phyloP scores from a whole-genome alignment of 2,329 filamentous ascomycete genomes.

The Calonectria fujianensis region DNA sequence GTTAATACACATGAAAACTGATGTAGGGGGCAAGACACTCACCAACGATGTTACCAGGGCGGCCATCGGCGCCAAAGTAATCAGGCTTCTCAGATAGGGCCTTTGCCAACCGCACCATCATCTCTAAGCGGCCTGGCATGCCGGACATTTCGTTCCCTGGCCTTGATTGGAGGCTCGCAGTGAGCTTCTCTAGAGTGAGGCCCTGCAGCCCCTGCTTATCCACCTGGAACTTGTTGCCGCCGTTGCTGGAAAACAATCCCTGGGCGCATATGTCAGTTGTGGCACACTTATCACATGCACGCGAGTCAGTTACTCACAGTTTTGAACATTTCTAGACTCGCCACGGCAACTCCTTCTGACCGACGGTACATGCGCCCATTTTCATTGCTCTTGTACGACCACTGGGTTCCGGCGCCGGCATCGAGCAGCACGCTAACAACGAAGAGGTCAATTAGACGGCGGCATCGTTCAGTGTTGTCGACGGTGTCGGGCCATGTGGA shows the following conservation, averaged over 20 bases:
- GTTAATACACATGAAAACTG: constrained; percentile 42
- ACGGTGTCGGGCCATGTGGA: constrained; percentile 80
- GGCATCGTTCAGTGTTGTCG: constrained; percentile 83
- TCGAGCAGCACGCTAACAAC: constrained; percentile 87
- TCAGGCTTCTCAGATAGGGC: constrained; percentile 85
- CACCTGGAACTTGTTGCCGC: constrained; percentile 89
- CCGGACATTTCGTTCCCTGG: constrained; percentile 89
- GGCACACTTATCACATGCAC: neutral
- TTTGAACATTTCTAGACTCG: constrained; percentile 93
- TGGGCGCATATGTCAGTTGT: constrained; percentile 56
- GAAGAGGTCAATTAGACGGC: constrained; percentile 86
- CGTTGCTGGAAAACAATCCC: constrained; percentile 90
- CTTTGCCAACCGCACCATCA: constrained; percentile 84
- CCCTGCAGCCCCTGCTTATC: constrained; percentile 87
- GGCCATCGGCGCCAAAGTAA: constrained; percentile 87
- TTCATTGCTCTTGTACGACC: constrained; percentile 94
- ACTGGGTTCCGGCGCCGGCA: constrained; percentile 91
- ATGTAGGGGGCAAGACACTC: constrained; percentile 57
- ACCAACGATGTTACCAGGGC: constrained; percentile 97
- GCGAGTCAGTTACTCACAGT: constrained; percentile 63
- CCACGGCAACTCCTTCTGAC: constrained; percentile 90
- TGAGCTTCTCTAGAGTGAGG: constrained; percentile 84
- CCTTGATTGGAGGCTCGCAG: constrained; percentile 88
- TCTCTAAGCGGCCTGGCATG: constrained; percentile 86
- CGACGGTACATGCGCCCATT: constrained; percentile 88